These are phyloP conservation scores for Leccinum pachyderme DNA, from an alignment of 1,284 basidiomycete genomes.

Conservation along the genomic window DNA sequence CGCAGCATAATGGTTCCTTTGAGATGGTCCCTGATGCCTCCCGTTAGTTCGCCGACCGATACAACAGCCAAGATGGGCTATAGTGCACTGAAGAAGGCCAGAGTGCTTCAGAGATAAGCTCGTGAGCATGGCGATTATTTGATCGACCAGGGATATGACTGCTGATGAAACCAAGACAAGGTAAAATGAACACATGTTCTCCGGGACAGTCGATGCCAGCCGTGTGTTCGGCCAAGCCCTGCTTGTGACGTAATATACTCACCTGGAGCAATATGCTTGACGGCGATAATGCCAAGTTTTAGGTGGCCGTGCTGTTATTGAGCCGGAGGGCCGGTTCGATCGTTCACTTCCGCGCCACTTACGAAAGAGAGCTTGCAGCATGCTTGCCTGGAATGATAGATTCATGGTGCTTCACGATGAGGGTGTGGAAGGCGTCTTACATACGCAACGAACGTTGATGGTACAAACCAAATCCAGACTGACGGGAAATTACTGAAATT, in stretches of 20 bases:
- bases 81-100: slow-evolving; percentile 2
- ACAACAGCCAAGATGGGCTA: neutral
- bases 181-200: slow-evolving; percentile 5
- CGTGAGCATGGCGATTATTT: neutral
- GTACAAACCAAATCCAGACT: slow-evolving; percentile 10
- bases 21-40: slow-evolving; percentile 22
- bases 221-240: slow-evolving; percentile 18
- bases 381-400: slow-evolving; percentile 18
- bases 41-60: slow-evolving; percentile 3
- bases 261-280: slow-evolving; percentile 15
- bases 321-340: slow-evolving; percentile 19
- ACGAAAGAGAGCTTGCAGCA: slow-evolving; percentile 25
- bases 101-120: neutral
- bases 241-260: slow-evolving; percentile 29
- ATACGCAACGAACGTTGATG: slow-evolving; percentile 24
- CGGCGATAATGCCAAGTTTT: slow-evolving; percentile 19
- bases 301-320: slow-evolving; percentile 13
- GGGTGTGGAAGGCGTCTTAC: slow-evolving; percentile 24
- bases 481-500: neutral
- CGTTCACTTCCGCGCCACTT: slow-evolving; percentile 34
- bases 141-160: slow-evolving; percentile 4
- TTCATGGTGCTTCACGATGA: slow-evolving; percentile 17
- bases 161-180: slow-evolving; percentile 3
- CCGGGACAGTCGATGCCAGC: slow-evolving; percentile 2
- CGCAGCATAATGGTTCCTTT: slow-evolving; percentile 19